Base-by-base conservation (phyloP, 73 alveolate species). In the Tetrahymena thermophila region DNA sequence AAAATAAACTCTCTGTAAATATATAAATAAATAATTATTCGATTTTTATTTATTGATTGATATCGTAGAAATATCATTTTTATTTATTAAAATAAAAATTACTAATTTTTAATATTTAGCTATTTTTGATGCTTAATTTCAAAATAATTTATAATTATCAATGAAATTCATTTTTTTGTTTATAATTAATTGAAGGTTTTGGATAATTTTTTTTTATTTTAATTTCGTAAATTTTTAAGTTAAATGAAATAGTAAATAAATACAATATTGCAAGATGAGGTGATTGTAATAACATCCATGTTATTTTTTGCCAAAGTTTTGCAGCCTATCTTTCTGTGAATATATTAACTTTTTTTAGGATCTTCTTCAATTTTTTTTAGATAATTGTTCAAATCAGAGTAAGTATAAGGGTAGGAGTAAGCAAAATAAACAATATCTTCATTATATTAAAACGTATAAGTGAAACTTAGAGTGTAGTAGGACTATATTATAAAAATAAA, bases 361-460 rank as follows among this genome's bases (percentile, higher is more conserved):
- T 94, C 93, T 15, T 28, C 56, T 25, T 85, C 84, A 34, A 94
- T 84, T 4, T 37, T 38, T 35, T 94, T 94, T 19, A 94, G 50
- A 23, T 71, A 94, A 34, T 96, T 96, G 35, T 85, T 96, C 94
- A 98, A 94, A 50, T 97, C 98, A 15, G 99, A 85, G 95, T 98
- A 99, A 1, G 99, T 98, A 94, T 99, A 99, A 42, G 99, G 99
- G 95, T 98, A 98, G 93, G 99, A 99, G 96, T 99, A 98, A 15
- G 99, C 98, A 85, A 98, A 98, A 96, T 98, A 98, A 56, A 98
- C 97, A 85, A 97, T 94, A 94, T 98, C 99, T 89, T 95, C 89
- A 37, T 96, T 96, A 93, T 98, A 94, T 28, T 85, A 85, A 94
- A 98, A 97, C 1, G 96, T 94, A 50, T 96, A 94, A 50, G 94